These are phyloP conservation scores for Candida nitratophila DNA, from an alignment of 805 yeast genomes.

Conservation along the genomic window DNA sequence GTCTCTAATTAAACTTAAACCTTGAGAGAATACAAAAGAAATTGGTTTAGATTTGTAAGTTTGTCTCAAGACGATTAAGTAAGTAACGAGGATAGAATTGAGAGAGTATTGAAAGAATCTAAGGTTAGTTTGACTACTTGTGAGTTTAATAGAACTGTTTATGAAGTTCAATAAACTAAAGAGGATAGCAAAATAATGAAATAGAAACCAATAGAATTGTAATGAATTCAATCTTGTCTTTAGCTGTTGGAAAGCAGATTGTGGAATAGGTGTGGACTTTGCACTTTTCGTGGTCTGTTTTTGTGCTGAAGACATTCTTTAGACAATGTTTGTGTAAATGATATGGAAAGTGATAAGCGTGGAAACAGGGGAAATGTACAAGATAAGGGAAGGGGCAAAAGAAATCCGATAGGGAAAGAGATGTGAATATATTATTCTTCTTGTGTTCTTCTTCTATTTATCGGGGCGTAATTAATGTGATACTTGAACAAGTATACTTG, in stretches of 20 bases:
- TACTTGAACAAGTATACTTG: too few relatives aligned
- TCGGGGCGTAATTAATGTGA: too few relatives aligned
- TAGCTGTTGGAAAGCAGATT: background rate
- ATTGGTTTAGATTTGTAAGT: conserved; percentile 37
- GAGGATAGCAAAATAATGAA: conserved; percentile 45
- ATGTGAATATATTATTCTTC: too few relatives aligned
- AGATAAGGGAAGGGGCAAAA: background rate
- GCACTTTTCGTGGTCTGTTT: background rate
- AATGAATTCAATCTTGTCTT: conserved; percentile 29
- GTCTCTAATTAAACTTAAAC: conserved; percentile 30
- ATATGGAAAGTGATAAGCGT: background rate
- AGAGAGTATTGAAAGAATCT: conserved; percentile 37
- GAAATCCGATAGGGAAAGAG: background rate
- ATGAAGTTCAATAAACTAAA: conserved; percentile 33
- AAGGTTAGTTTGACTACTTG: conserved; percentile 20
- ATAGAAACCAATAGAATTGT: conserved; percentile 66
- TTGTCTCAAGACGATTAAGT: conserved; percentile 56
- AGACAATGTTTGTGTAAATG: background rate
- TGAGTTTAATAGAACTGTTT: conserved; percentile 34
- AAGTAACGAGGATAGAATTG: conserved; percentile 49
- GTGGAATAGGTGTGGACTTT: background rate
- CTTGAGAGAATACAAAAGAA: conserved; percentile 20
- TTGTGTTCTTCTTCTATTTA: too few relatives aligned
- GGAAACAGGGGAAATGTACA: background rate
- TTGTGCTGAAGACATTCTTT: background rate